A percentile compares a stretch with the other conserved stretches of the same genome.
phyloP scores from a whole-genome alignment of 2,329 filamentous ascomycete species.

The Microsporum canis region DNA sequence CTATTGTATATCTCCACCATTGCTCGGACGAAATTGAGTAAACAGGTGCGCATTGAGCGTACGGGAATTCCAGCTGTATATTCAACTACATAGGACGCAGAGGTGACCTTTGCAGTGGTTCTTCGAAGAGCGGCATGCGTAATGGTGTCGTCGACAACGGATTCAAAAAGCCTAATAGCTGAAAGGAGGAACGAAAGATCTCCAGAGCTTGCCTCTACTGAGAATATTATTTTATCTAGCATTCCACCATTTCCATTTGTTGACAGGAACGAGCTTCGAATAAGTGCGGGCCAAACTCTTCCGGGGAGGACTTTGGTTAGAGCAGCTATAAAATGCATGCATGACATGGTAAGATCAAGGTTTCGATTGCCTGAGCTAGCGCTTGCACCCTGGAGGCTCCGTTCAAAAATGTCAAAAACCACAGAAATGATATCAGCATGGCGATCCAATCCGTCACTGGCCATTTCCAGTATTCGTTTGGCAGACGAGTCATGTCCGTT shows the following conservation, averaged over 20 bases:
- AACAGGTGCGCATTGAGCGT: constrained; percentile 59
- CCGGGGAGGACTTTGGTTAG: constrained; percentile 63
- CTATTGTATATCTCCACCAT: constrained; percentile 78
- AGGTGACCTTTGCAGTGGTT: constrained; percentile 24
- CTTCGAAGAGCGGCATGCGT: constrained; percentile 38
- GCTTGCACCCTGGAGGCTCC: constrained; percentile 41
- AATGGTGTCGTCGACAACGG: constrained; percentile 64
- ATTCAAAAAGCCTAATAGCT: constrained; percentile 61
- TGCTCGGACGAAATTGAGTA: constrained; percentile 61
- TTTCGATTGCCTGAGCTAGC: constrained; percentile 54
- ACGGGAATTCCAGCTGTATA: constrained; percentile 65
- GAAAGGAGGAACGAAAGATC: constrained; percentile 67
- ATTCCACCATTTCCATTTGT: constrained; percentile 64
- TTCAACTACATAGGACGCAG: constrained; percentile 25
- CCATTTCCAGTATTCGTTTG: constrained; percentile 38
- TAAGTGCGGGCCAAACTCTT: constrained; percentile 80
- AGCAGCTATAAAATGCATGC: constrained; percentile 67
- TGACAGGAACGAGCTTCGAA: constrained; percentile 67
- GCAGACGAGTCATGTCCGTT: constrained; percentile 29
- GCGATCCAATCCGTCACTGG: constrained; percentile 39
- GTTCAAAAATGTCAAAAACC: constrained; percentile 75
- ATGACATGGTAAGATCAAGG: constrained; percentile 58
- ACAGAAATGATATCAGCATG: constrained; percentile 63
- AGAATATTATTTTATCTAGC: constrained; percentile 67
- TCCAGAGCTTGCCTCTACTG: constrained; percentile 64